phyloP scores from a whole-genome alignment of 2,329 filamentous ascomycete species.

The Dactylellina sp. region DNA sequence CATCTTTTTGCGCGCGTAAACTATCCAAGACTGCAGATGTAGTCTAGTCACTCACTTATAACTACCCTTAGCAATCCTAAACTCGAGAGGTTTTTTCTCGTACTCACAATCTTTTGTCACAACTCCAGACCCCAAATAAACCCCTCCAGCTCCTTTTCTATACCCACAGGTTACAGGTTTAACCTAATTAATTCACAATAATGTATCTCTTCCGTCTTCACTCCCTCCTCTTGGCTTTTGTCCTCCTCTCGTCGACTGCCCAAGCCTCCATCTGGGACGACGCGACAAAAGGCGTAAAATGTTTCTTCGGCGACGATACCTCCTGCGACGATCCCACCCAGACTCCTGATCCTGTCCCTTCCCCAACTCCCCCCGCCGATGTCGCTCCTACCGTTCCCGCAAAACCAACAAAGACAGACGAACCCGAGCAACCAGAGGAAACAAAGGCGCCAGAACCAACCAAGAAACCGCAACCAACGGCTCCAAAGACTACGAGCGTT shows the following conservation, averaged over 20 bases:
- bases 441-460: slow-evolving; percentile 24
- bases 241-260: slow-evolving; percentile 34
- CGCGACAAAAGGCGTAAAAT: slow-evolving; percentile 42
- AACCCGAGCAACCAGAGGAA: slow-evolving; percentile 11
- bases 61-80: slow-evolving; percentile 4
- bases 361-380: slow-evolving; percentile 5
- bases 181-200: slow-evolving; percentile 10
- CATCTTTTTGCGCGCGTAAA: slow-evolving; percentile 23
- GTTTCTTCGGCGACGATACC: slow-evolving; percentile 46
- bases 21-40: slow-evolving; percentile 8
- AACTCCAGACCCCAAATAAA: not conserved
- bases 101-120: slow-evolving; percentile 7
- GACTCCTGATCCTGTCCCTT: slow-evolving; percentile 14
- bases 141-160: not conserved
- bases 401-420: slow-evolving; percentile 21
- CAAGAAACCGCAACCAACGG: slow-evolving; percentile 14
- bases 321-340: slow-evolving; percentile 17
- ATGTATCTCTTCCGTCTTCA: slow-evolving; percentile 34
- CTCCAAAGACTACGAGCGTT: slow-evolving; percentile 23
- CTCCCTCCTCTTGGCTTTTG: slow-evolving; percentile 28
- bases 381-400: slow-evolving; percentile 30
- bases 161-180: slow-evolving; percentile 6
- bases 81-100: slow-evolving; percentile 23
- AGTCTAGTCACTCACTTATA: slow-evolving; percentile 16
- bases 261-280: slow-evolving; percentile 31